Conservation (phyloP, 2,329 filamentous ascomycete species). For the Raffaelea albimanens region DNA sequence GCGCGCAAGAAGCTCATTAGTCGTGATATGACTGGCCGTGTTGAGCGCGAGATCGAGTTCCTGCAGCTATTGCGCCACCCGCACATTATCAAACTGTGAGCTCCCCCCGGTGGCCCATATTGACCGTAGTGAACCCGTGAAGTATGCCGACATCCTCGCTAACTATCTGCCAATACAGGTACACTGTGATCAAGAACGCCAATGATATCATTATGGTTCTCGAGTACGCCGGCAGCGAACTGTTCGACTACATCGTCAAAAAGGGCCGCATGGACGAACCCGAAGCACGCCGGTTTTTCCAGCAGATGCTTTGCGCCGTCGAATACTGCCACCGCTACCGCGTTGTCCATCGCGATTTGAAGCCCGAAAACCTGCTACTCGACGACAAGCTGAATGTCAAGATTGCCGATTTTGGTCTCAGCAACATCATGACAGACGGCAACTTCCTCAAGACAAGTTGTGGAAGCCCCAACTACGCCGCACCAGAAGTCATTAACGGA, state of each 20-base stretch:
- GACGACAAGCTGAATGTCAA: conserved; percentile 97
- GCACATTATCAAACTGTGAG: conserved; percentile 96
- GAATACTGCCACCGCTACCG: conserved; percentile 99
- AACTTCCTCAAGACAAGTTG: conserved; percentile 99
- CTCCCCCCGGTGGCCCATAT: no score
- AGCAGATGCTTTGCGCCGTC: conserved; percentile 97
- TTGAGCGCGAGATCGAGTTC: conserved; percentile 97
- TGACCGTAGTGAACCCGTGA: not conserved
- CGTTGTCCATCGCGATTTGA: conserved; percentile 94
- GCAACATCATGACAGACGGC: conserved; percentile 99
- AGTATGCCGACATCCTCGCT: conserved; percentile 15
- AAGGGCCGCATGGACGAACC: conserved; percentile 85
- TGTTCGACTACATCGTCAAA: conserved; percentile 97
- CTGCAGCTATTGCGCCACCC: conserved; percentile 90
- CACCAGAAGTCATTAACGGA: conserved; percentile 93
- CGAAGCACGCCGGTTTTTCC: conserved; percentile 94
- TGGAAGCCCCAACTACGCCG: conserved; percentile 95
- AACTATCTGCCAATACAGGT: conserved; percentile 39
- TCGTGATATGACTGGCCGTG: conserved; percentile 92
- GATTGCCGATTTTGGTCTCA: conserved; percentile 96
- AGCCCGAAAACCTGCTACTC: conserved; percentile 91
- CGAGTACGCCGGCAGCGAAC: conserved; percentile 90
- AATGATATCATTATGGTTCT: conserved; percentile 98
- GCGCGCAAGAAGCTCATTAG: conserved; percentile 92
- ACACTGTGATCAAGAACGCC: conserved; percentile 91